Evolutionary conservation across 352 stramenopile genomes (phyloP).

Genomic region (Globisporangium megalacanthum): DNA sequence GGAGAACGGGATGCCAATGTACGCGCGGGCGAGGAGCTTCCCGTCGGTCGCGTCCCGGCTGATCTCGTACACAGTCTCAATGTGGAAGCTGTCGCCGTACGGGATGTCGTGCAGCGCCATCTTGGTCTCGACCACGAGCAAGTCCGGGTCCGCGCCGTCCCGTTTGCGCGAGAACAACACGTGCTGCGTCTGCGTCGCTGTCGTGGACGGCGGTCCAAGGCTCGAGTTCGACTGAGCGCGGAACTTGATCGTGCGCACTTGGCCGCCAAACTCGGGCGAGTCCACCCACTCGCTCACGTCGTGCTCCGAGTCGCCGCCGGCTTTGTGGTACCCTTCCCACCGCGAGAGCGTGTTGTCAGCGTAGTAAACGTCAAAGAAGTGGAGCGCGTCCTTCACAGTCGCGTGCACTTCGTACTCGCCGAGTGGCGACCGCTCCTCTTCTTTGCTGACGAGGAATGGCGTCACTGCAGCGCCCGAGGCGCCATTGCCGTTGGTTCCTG

Average conservation of each 20-base stretch:
- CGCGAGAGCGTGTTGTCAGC: conserved; percentile 36
- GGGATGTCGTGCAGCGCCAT: conserved; percentile 72
- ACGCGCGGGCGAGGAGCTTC: conserved; percentile 41
- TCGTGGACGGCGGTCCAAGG: conserved; percentile 59
- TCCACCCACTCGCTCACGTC: conserved; percentile 53
- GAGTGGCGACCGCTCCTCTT: conserved; percentile 61
- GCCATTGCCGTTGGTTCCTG: conserved; percentile 4
- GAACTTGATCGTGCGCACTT: conserved; percentile 68
- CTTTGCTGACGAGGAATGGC: conserved; percentile 63
- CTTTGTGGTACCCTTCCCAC: conserved; percentile 53
- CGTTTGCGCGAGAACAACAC: conserved; percentile 34
- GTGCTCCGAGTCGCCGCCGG: conserved; percentile 62
- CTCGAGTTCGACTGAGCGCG: conserved; percentile 65
- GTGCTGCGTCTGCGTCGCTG: conserved; percentile 49
- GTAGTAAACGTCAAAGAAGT: conserved; percentile 80
- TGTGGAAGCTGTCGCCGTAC: conserved; percentile 74
- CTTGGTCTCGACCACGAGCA: conserved; percentile 54
- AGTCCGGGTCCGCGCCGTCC: conserved; percentile 32
- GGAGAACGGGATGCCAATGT: conserved; percentile 66
- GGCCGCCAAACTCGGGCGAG: conserved; percentile 47
- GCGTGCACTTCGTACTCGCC: conserved; percentile 63
- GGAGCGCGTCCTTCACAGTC: conserved; percentile 34
- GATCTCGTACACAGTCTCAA: conserved; percentile 56
- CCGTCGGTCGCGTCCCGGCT: conserved; percentile 33
- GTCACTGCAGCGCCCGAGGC: conserved; percentile 21